These are phyloP conservation scores for Pyrenula massariospora DNA, from an alignment of 495 filamentous ascomycete genomes.

Conservation along the genomic window DNA sequence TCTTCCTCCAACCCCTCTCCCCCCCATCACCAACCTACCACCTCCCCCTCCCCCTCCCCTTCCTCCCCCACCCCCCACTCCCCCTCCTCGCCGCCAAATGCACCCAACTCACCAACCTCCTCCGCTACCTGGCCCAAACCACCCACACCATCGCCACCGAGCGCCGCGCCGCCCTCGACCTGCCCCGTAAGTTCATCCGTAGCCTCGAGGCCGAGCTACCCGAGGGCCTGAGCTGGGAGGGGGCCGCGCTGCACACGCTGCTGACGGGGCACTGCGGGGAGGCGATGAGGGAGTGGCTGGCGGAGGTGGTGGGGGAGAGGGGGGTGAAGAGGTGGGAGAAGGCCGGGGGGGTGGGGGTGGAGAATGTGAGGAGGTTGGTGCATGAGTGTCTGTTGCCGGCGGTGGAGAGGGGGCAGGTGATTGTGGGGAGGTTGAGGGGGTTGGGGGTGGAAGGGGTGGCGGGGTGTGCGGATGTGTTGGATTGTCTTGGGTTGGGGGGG, in stretches of 20 bases:
- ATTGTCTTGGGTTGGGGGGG: conserved; percentile 59
- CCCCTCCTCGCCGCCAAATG: conserved; percentile 77
- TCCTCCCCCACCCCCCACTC: conserved; percentile 65
- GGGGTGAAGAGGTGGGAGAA: conserved; percentile 96
- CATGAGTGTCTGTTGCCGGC: conserved; percentile 85
- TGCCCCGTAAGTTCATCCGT: conserved; percentile 62
- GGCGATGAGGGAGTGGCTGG: conserved; percentile 73
- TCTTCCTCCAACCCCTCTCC: conserved; percentile 40
- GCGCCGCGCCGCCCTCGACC: conserved; percentile 71
- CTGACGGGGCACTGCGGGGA: conserved; percentile 72
- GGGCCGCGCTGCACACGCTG: conserved; percentile 75
- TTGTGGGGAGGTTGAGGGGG: conserved; percentile 73
- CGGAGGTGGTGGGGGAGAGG: conserved; percentile 75
- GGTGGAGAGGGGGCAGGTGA: conserved; percentile 69
- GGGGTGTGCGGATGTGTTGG: conserved; percentile 54
- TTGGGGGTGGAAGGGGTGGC: conserved; percentile 57
- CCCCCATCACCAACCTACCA: conserved; percentile 26
- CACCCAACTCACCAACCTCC: conserved; percentile 72
- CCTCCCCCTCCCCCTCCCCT: conserved; percentile 72
- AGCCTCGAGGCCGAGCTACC: conserved; percentile 54
- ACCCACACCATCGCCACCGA: conserved; percentile 63
- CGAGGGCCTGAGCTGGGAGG: conserved; percentile 52
- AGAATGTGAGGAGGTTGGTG: conserved; percentile 61
- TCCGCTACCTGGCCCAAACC: conserved; percentile 70
- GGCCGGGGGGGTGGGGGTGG: conserved; percentile 62